Evolutionary conservation across 345 rosid genomes (phyloP).

Genomic region (Kandelia obovata): DNA sequence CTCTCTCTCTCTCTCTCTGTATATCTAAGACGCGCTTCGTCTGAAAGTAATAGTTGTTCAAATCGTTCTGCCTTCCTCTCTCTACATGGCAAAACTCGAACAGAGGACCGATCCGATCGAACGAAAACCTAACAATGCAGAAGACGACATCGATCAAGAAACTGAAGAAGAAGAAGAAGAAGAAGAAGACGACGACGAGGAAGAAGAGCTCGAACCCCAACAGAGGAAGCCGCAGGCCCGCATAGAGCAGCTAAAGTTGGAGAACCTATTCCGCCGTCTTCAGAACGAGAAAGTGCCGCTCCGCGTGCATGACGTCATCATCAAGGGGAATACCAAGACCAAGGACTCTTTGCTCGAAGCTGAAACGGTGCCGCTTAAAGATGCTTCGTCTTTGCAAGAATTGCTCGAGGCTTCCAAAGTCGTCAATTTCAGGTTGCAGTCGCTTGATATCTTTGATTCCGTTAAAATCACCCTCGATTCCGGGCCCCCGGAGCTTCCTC

Average conservation of each 20-base stretch:
- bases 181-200: not conserved
- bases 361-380: slow-evolving; percentile 51
- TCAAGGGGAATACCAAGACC: slow-evolving; percentile 77
- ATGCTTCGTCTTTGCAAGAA: slow-evolving; percentile 67
- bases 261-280: slow-evolving; percentile 49
- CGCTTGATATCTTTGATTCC: slow-evolving; percentile 75
- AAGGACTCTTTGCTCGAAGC: slow-evolving; percentile 72
- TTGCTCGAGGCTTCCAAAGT: slow-evolving; percentile 54
- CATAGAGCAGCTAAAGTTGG: slow-evolving; percentile 36
- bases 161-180: slow-evolving; percentile 4
- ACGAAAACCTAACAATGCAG: slow-evolving; percentile 4
- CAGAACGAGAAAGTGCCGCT: slow-evolving; percentile 48
- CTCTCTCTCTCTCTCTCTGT: too few relatives aligned
- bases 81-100: slow-evolving; percentile 10
- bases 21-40: too few relatives aligned
- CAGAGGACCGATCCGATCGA: not conserved
- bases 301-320: slow-evolving; percentile 81
- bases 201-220: not conserved
- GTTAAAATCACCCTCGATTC: slow-evolving; percentile 76
- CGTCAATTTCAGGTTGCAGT: slow-evolving; percentile 58
- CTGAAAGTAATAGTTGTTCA: not conserved
- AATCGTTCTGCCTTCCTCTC: not conserved
- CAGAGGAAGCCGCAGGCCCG: not conserved
- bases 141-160: slow-evolving; percentile 4
- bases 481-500: slow-evolving; percentile 88